Base-by-base conservation (phyloP, 768 basidiomycete genomes). In the Naganishia kalamii region DNA sequence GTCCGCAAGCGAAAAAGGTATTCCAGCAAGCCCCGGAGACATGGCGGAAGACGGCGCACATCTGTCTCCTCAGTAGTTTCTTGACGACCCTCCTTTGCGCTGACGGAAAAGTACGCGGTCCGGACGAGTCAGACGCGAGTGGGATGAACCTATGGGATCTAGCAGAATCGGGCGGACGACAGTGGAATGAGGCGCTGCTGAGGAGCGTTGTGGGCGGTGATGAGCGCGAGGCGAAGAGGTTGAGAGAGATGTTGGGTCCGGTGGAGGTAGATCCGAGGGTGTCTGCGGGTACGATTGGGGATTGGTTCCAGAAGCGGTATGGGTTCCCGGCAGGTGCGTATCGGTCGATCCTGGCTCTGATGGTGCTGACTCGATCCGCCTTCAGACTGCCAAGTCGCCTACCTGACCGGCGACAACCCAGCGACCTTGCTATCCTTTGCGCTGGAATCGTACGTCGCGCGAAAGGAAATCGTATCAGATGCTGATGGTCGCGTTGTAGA, bases 361-460 rank as follows among this genome's bases (percentile, higher is more conserved):
- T 2, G 6, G 7, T 51, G 49, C 49, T 51, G 19, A 51, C 4
- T 19, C 4, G 8, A 17, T n/a, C 29, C 5, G 17, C 33, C 33
- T 11, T 13, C 66, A 86, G 89, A 87, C 13, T 92, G 90, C 72
- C 80, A 85, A 47, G 82, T 94, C 54, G 87, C 87, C 3, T 88
- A 89, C 0, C 90, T 92, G 74, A 91, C 89, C 0, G 91, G 91
- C 3, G 91, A 94, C 74, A 94, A 94, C 75, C 88, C 90, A 6
- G 88, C 89, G 3, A 89, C 89, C 13, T 85, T 91, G 60, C 83
- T 89, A 57, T 85, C 64, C 3, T 65, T 65, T 27, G 52, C 54
- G 52, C 63, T 63, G 69, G n/a, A 73, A 65, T 50, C 67, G 76
- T 78, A 61, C 75, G 77, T 72, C 8, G 32, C 30, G 12, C 3